Evolutionary conservation across 768 basidiomycete species (phyloP).

Genomic region (Coprinellus micaceus): DNA sequence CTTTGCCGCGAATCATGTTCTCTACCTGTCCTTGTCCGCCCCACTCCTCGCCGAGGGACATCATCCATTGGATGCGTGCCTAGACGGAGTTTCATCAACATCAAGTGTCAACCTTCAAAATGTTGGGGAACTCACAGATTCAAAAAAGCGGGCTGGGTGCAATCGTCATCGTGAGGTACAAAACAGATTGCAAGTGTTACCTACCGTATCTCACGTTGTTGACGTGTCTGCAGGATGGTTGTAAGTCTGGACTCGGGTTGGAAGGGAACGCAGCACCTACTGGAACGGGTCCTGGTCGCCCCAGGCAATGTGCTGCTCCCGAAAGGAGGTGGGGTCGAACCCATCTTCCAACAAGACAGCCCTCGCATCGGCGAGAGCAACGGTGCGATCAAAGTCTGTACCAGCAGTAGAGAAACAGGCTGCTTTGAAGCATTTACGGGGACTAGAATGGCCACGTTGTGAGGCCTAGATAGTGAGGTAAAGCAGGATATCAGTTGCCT

Average conservation of each 20-base stretch:
- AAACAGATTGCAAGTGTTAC: not conserved
- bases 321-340: conserved; percentile 64
- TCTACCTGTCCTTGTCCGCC: conserved; percentile 55
- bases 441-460: too few relatives aligned
- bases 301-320: conserved; percentile 77
- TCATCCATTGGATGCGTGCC: conserved; percentile 71
- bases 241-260: not conserved
- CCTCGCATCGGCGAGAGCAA: not conserved
- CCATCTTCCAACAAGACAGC: conserved; percentile 37
- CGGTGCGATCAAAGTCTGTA: not conserved
- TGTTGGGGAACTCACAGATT: conserved; percentile 46
- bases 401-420: too few relatives aligned
- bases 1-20: conserved; percentile 59
- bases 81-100: conserved; percentile 22
- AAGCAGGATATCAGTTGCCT: too few relatives aligned
- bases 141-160: conserved; percentile 58
- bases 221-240: conserved; percentile 54
- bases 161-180: not conserved
- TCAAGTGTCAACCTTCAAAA: not conserved
- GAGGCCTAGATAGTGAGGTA: too few relatives aligned
- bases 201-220: conserved; percentile 75
- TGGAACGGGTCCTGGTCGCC: conserved; percentile 78
- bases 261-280: conserved; percentile 38
- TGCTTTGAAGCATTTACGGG: too few relatives aligned
- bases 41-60: conserved; percentile 50